Conservation (phyloP, 1,139 yeast species). For the Hemisphaericaspora subhashii region DNA sequence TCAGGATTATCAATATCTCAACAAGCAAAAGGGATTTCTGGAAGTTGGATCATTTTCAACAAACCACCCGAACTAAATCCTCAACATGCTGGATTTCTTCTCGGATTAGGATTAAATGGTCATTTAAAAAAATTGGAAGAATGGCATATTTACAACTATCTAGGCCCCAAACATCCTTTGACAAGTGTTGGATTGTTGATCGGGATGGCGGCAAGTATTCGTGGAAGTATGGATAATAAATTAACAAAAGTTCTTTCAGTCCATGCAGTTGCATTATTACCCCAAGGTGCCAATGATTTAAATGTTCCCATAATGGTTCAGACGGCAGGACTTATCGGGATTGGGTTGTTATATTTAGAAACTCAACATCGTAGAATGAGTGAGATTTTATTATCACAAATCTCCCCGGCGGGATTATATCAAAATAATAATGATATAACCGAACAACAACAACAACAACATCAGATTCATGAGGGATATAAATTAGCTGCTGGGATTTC, state of each 20-base stretch:
- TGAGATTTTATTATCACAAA: conserved; percentile 70
- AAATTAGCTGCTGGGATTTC: conserved; percentile 87
- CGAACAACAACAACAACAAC: no score
- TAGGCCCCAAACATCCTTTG: conserved; percentile 85
- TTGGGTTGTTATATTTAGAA: conserved; percentile 78
- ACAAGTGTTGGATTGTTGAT: conserved; percentile 85
- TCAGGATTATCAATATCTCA: conserved; percentile 78
- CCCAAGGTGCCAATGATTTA: conserved; percentile 86
- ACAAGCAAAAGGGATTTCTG: conserved; percentile 71
- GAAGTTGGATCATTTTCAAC: conserved; percentile 91
- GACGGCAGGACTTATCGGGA: conserved; percentile 87
- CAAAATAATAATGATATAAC: conserved; percentile 60
- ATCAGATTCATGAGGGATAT: conserved; percentile 75
- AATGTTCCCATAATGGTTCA: conserved; percentile 84
- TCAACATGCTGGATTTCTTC: conserved; percentile 92
- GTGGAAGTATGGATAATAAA: conserved; percentile 83
- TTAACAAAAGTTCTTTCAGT: conserved; percentile 89
- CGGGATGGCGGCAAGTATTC: conserved; percentile 90
- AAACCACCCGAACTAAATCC: conserved; percentile 71
- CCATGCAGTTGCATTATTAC: conserved; percentile 88
- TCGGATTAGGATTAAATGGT: conserved; percentile 91
- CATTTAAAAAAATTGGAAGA: conserved; percentile 83
- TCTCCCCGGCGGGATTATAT: conserved; percentile 54
- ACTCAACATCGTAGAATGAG: conserved; percentile 88
- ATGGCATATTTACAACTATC: conserved; percentile 93